Percentiles rank a stretch among this genome's conserved stretches.
These are phyloP conservation scores for Triticum aestivum DNA, from an alignment of 176 grass and related monocot genomes.

Conservation along the genomic window IWGSC_CS_RefSeq_v2.1 NC_057809.1:171785049-171785548, in stretches of 20 bases:
- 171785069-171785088: slow-evolving; percentile 18
- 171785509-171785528: slow-evolving; percentile 58
- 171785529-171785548: slow-evolving; percentile 88
- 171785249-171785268: slow-evolving; percentile 63
- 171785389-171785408: slow-evolving; percentile 76
- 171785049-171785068: slow-evolving; percentile 31
- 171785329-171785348: slow-evolving; percentile 82
- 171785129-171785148: slow-evolving; percentile 22
- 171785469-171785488: slow-evolving; percentile 81
- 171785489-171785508: slow-evolving; percentile 69
- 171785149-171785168: slow-evolving; percentile 30
- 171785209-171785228: slow-evolving; percentile 52
- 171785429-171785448: slow-evolving; percentile 78
- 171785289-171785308: slow-evolving; percentile 72
- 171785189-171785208: slow-evolving; percentile 49
- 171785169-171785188: slow-evolving; percentile 29
- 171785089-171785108: slow-evolving; percentile 40
- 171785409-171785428: slow-evolving; percentile 46
- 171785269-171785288: slow-evolving; percentile 59
- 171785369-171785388: slow-evolving; percentile 48
- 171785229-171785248: slow-evolving; percentile 79
- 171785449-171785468: slow-evolving; percentile 92
- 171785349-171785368: slow-evolving; percentile 70
- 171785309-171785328: slow-evolving; percentile 60
- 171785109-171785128: slow-evolving; percentile 44